A percentile compares a stretch with the other conserved stretches of the same genome.
Conservation (phyloP, 192 early-diverging fungal genomes). For the Coemansia sp. region DNA sequence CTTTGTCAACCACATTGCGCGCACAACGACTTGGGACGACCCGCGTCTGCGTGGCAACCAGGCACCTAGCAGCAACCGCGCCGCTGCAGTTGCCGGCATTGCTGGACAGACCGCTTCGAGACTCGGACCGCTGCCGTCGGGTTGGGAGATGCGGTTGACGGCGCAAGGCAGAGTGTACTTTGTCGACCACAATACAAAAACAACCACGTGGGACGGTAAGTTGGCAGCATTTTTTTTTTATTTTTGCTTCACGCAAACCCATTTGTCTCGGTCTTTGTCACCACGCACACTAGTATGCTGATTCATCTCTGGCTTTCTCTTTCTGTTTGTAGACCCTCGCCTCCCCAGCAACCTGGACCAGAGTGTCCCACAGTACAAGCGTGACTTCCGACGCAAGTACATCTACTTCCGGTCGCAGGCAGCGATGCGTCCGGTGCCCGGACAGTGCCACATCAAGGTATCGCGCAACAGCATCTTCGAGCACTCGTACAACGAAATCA, state of each 20-base stretch:
- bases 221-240: conserved; percentile 11
- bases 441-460: conserved; percentile 93
- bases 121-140: conserved; percentile 89
- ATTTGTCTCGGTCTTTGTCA: neutral
- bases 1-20: conserved; percentile 89
- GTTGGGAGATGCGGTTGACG: conserved; percentile 99
- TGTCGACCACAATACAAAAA: conserved; percentile 98
- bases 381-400: conserved; percentile 95
- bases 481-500: conserved; percentile 93
- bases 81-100: conserved; percentile 41
- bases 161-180: conserved; percentile 94
- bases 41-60: conserved; percentile 61
- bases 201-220: conserved; percentile 94
- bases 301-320: neutral
- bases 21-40: conserved; percentile 90
- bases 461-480: conserved; percentile 89
- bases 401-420: conserved; percentile 97
- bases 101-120: conserved; percentile 53
- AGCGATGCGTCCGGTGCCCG: conserved; percentile 81
- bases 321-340: conserved; percentile 61
- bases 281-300: neutral
- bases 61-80: conserved; percentile 41
- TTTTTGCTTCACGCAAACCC: neutral
- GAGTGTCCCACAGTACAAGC: conserved; percentile 97
- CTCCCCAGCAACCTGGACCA: conserved; percentile 80